A percentile compares a stretch with the other conserved stretches of the same genome.
Conservation (phyloP, 768 basidiomycete genomes). For the Postia placenta region DNA sequence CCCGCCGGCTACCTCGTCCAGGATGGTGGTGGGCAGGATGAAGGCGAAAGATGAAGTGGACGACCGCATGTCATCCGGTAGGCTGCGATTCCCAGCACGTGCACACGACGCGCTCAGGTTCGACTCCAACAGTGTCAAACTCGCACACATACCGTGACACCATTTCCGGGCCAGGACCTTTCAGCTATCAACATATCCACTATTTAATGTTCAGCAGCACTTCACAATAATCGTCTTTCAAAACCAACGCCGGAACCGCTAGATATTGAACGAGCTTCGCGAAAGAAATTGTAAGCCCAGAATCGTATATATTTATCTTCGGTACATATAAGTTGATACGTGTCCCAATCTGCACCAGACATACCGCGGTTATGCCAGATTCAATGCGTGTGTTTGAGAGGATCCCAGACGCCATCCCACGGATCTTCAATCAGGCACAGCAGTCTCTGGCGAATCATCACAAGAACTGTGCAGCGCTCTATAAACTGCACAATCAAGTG, state of each 20-base stretch:
- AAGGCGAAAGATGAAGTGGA: too few species aligned
- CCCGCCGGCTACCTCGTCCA: too few species aligned
- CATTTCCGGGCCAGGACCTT: neutral
- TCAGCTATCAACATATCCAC: neutral
- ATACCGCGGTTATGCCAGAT: neutral
- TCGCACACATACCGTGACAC: neutral
- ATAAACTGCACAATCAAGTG: slow-evolving; percentile 36
- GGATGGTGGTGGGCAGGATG: too few species aligned
- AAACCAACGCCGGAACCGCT: neutral
- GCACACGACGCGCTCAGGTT: neutral
- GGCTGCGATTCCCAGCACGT: neutral
- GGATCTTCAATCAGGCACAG: slow-evolving; percentile 41
- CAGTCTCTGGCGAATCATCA: slow-evolving; percentile 38
- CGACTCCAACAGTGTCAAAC: neutral
- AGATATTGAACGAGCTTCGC: neutral
- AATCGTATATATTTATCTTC: neutral
- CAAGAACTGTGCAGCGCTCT: slow-evolving; percentile 41
- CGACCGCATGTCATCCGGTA: neutral
- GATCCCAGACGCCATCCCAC: neutral
- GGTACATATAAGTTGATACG: too few species aligned
- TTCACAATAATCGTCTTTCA: neutral
- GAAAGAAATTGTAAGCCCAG: neutral
- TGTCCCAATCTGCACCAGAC: too few species aligned
- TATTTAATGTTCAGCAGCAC: neutral
- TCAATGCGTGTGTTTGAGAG: neutral